Evolutionary conservation across 2,329 filamentous ascomycete species (phyloP), one percentile per base, ranked within the genome.

Genomic region (Monosporascus sp.): DNA sequence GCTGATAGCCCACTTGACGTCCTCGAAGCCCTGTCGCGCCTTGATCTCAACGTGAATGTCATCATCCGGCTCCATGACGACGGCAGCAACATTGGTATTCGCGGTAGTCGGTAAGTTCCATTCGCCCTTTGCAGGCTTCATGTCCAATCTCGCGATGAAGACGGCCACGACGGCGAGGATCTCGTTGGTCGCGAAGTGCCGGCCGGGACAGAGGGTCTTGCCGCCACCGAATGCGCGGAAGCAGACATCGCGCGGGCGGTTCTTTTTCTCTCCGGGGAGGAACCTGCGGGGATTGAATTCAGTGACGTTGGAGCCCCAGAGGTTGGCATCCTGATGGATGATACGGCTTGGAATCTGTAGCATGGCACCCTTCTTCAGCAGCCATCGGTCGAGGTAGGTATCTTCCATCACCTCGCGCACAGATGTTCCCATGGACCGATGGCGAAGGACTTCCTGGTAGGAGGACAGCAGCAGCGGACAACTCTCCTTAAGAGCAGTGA

Each of bases 371-470:
- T 62, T 66, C 52, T 65, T 66, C 8, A 65, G 51, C 3, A 65
- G 49, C 58, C 57, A 65, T n/a, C 49, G 52, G 25, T 56, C 56
- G 7, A 65, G 60, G 31, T 65, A 60, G 2, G 61, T 63, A 17
- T 65, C 63, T 53, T 65, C 63, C 59, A 63, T 62, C 1, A 65
- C 63, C 41, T 63, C 60, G 34, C 62, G 58, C 11, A 64, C 56
- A 2, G 70, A 72, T 37, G 68, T 66, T 3, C 70, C 70, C 27
- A 70, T 70, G 24, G 67, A 68, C 45, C 67, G 62, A 47, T 65
- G 63, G 3, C 75, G 70, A 8, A 77, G 64, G 2, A 67, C 67
- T 55, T 77, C 74, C 48, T 76, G 68, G 41, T 72, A 69, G 3
- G 68, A 66, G 6, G 73, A 74, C 3, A 69, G 53, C 4, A 78